A percentile compares a stretch with the other conserved stretches of the same genome.
phyloP scores from a whole-genome alignment of 106 monocot genomes.

The Platanthera zijinensis region DNA sequence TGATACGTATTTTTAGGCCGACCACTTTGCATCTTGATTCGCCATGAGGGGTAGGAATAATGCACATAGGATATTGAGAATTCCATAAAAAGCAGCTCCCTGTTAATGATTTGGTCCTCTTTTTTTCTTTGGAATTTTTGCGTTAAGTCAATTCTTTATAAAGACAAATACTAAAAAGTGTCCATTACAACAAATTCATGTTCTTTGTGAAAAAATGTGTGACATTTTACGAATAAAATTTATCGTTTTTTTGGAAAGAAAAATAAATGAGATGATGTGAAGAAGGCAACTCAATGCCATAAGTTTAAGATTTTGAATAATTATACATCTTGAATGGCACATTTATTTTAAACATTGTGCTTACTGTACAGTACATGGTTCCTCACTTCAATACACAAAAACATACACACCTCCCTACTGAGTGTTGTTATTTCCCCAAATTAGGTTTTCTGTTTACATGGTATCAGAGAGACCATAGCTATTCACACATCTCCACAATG shows the following conservation, averaged over 20 bases:
- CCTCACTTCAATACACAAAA: no score
- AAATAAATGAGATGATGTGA: background rate
- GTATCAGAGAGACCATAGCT: no score
- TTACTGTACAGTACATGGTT: no score
- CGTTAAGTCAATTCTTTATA: background rate
- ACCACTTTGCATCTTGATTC: no score
- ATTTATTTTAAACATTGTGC: no score
- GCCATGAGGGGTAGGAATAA: no score
- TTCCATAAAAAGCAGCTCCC: background rate
- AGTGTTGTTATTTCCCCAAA: no score
- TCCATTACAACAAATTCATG: background rate
- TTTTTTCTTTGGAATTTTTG: background rate
- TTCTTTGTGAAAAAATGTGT: background rate
- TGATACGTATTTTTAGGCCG: no score
- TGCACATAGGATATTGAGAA: background rate
- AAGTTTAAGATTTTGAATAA: background rate
- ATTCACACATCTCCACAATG: no score
- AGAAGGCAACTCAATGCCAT: background rate
- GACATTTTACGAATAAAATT: background rate
- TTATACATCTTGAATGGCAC: background rate
- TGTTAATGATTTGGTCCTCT: background rate
- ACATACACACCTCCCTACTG: no score
- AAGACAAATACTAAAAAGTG: background rate
- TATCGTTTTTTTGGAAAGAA: background rate
- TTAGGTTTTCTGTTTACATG: no score